These are phyloP conservation scores for Aschersonia sp. DNA, from an alignment of 2,329 filamentous ascomycete species.

Conservation along the genomic window DNA sequence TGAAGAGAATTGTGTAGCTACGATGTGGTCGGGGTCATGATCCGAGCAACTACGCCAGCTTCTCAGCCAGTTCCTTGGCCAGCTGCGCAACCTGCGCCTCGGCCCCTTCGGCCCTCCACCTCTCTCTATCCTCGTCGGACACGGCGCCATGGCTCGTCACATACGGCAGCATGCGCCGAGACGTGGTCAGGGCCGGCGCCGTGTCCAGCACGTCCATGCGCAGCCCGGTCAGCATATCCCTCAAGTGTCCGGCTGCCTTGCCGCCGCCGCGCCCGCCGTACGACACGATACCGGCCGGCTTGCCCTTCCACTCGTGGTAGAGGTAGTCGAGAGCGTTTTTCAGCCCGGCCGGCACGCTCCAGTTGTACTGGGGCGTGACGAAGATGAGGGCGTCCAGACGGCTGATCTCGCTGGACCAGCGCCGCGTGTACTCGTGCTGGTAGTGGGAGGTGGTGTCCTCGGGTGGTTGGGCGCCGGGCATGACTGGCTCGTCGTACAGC, in stretches of 20 bases:
- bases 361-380: conserved; percentile 43
- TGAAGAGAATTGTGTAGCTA: not conserved
- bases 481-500: not conserved
- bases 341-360: conserved; percentile 32
- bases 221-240: conserved; percentile 7
- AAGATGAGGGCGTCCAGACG: conserved; percentile 31
- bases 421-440: not conserved
- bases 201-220: not conserved
- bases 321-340: conserved; percentile 53
- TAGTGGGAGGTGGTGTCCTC: not conserved
- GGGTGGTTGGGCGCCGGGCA: not conserved
- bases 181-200: not conserved
- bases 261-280: conserved; percentile 34
- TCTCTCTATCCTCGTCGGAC: not conserved
- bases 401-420: conserved; percentile 28
- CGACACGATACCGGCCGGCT: conserved; percentile 36
- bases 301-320: conserved; percentile 41
- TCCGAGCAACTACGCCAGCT: not conserved
- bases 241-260: conserved; percentile 6
- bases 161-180: not conserved
- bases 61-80: not conserved
- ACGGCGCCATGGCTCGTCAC: not conserved
- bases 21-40: not conserved
- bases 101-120: not conserved
- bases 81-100: not conserved